These are phyloP conservation scores for Polytrichum formosum DNA, from an alignment of 225 moss, liverwort and hornwort genomes.

Conservation along the genomic window DNA sequence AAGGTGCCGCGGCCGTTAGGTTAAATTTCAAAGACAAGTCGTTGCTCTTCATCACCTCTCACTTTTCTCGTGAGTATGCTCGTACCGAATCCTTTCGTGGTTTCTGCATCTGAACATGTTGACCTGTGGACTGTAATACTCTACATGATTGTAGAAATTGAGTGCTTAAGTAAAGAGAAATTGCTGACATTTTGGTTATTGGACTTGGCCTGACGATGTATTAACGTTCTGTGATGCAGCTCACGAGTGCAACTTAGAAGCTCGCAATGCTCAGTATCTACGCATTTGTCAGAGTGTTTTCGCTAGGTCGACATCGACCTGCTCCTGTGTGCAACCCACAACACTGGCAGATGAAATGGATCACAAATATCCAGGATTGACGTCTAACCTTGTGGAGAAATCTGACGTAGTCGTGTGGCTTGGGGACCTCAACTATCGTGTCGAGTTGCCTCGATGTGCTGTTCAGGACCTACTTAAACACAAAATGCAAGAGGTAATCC, in stretches of 20 bases:
- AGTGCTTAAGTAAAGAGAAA: too few species aligned
- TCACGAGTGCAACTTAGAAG: constrained; percentile 46
- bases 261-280: constrained; percentile 49
- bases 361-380: constrained; percentile 37
- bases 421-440: constrained; percentile 86
- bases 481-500: constrained; percentile 70
- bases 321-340: constrained; percentile 47
- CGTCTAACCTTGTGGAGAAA: constrained; percentile 54
- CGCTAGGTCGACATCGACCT: constrained; percentile 49
- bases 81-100: not conserved
- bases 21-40: constrained; percentile 57
- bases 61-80: constrained; percentile 68
- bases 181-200: too few species aligned
- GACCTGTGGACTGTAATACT: too few species aligned
- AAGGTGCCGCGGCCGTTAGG: constrained; percentile 76
- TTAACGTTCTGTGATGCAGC: constrained; percentile 19
- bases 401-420: constrained; percentile 89
- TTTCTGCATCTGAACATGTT: too few species aligned
- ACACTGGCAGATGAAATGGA: constrained; percentile 45
- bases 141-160: too few species aligned
- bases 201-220: too few species aligned
- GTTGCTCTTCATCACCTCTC: constrained; percentile 77
- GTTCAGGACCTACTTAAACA: constrained; percentile 60
- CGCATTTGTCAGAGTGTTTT: constrained; percentile 54
- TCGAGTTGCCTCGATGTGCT: constrained; percentile 62